A percentile compares a stretch with the other conserved stretches of the same genome.
phyloP scores from a whole-genome alignment of 2,329 filamentous ascomycete genomes.

The Cryphonectria radicalis region DNA sequence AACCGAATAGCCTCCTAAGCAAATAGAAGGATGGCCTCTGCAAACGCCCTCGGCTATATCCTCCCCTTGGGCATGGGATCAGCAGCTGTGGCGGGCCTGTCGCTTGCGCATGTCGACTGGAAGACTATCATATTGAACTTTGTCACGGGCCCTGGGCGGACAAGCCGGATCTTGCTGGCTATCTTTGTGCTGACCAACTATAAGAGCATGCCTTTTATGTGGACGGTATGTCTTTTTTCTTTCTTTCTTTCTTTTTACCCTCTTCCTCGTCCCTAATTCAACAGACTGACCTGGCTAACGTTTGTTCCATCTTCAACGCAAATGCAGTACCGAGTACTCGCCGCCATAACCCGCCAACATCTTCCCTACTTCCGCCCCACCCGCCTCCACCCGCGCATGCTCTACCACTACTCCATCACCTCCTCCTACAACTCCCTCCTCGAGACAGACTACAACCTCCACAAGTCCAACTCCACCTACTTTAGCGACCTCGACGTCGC shows the following conservation, averaged over 20 bases:
- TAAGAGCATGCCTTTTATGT: slow-evolving; percentile 75
- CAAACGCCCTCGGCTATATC: slow-evolving; percentile 34
- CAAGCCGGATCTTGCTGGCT: slow-evolving; percentile 56
- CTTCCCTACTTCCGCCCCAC: slow-evolving; percentile 33
- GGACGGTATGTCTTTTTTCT: slow-evolving; percentile 66
- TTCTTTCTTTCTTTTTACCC: background rate
- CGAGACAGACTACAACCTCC: slow-evolving; percentile 46
- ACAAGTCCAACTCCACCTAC: slow-evolving; percentile 67
- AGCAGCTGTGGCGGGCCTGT: slow-evolving; percentile 49
- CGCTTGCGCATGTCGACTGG: slow-evolving; percentile 50
- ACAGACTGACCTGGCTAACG: too few relatives aligned
- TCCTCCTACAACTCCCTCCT: slow-evolving; percentile 38
- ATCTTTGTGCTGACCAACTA: slow-evolving; percentile 66
- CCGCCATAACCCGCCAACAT: slow-evolving; percentile 41
- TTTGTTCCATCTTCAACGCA: too few relatives aligned
- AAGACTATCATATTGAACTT: slow-evolving; percentile 45
- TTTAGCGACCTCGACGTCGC: slow-evolving; percentile 85
- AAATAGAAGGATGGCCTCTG: slow-evolving; percentile 22
- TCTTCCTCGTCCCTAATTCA: background rate
- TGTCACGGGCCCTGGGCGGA: slow-evolving; percentile 58
- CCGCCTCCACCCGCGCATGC: slow-evolving; percentile 32
- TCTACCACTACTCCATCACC: slow-evolving; percentile 44
- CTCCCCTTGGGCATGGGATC: slow-evolving; percentile 48
- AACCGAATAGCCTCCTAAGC: too few relatives aligned
- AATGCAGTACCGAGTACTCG: slow-evolving; percentile 41